Evolutionary conservation across 2,329 filamentous ascomycete genomes (phyloP).

Genomic region (Helminthosporium solani): DNA sequence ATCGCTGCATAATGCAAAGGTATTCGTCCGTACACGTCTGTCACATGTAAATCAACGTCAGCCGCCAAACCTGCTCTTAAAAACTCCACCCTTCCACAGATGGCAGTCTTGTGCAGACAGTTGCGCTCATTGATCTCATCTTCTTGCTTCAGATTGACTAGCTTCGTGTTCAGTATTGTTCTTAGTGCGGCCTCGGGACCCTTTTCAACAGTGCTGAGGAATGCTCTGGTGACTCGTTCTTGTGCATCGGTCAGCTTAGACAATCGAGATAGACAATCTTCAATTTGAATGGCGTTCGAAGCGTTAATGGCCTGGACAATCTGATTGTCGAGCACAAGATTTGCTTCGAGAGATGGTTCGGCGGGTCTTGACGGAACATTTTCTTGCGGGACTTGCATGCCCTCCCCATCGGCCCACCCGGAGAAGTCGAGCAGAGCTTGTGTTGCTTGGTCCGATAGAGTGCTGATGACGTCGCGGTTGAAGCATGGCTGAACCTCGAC

Average conservation of each 20-base stretch:
- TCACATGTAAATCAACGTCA: conserved; percentile 73
- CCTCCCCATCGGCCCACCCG: conserved; percentile 95
- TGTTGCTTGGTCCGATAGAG: conserved; percentile 93
- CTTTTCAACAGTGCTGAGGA: conserved; percentile 85
- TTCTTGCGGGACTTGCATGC: conserved; percentile 66
- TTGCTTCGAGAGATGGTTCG: conserved; percentile 59
- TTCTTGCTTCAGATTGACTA: conserved; percentile 88
- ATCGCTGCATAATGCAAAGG: conserved; percentile 96
- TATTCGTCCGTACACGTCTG: conserved; percentile 91
- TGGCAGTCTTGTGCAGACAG: conserved; percentile 93
- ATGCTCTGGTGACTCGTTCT: conserved; percentile 84
- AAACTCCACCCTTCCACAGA: conserved; percentile 82
- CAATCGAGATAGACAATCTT: conserved; percentile 78
- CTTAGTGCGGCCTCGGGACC: conserved; percentile 75
- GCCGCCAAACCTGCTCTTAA: conserved; percentile 72
- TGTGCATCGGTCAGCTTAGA: conserved; percentile 59
- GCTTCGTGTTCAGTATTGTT: conserved; percentile 73
- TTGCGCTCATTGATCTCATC: conserved; percentile 98
- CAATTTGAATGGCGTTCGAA: conserved; percentile 74
- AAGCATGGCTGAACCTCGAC: conserved; percentile 98
- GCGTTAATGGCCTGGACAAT: conserved; percentile 83
- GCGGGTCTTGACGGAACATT: conserved; percentile 31
- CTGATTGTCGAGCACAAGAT: conserved; percentile 85
- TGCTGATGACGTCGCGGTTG: conserved; percentile 94
- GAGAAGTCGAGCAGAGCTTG: conserved; percentile 94